phyloP scores from a whole-genome alignment of 768 basidiomycete genomes.

The Russula lepida region DNA sequence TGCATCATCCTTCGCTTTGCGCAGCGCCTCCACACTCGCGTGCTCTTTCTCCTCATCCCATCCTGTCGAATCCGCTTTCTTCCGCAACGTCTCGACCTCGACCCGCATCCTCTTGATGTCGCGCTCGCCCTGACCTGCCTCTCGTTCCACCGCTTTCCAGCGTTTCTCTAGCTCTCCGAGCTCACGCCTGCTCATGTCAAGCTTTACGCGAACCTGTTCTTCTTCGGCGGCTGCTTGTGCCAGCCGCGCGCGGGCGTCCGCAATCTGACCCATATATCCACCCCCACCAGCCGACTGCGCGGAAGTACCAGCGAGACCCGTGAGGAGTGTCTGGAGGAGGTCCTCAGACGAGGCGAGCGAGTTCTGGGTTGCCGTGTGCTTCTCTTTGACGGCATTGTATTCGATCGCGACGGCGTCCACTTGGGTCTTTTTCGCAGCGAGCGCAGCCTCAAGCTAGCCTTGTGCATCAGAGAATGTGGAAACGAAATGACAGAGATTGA shows the following conservation, averaged over 20 bases:
- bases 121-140: constrained; percentile 68
- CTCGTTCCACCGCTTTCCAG: constrained; percentile 79
- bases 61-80: constrained; percentile 48
- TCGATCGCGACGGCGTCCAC: constrained; percentile 46
- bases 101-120: constrained; percentile 51
- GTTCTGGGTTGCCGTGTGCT: constrained; percentile 50
- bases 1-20: constrained; percentile 45
- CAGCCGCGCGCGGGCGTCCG: constrained; percentile 66
- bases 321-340: constrained; percentile 89
- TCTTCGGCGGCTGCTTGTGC: constrained; percentile 78
- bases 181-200: constrained; percentile 73
- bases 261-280: constrained; percentile 86
- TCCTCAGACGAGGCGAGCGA: constrained; percentile 73
- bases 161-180: constrained; percentile 63
- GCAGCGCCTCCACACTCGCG: constrained; percentile 42
- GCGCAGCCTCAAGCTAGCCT: constrained; percentile 45
- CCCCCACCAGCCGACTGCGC: constrained; percentile 71
- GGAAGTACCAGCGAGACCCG: constrained; percentile 69
- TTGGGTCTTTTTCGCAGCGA: constrained; percentile 51
- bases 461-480: not conserved
- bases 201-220: constrained; percentile 68
- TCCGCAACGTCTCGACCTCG: constrained; percentile 49
- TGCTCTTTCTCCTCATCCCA: constrained; percentile 76
- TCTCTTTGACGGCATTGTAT: constrained; percentile 58
- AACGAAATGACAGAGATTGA: not conserved